Conservation (phyloP, 164 flowering plant genomes). For the Vitis labrusca region DNA sequence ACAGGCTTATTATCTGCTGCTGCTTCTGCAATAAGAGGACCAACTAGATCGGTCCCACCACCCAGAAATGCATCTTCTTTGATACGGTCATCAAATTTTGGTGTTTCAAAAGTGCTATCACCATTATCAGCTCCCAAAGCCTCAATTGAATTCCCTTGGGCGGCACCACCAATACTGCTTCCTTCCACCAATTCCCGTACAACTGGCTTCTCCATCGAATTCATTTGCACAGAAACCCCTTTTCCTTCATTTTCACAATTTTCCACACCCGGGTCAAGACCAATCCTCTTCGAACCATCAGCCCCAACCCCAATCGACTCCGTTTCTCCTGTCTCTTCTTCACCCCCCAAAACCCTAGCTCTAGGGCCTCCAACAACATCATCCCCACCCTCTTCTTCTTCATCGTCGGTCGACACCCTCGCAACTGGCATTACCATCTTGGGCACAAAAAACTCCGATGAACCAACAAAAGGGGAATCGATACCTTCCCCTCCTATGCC, state of each 20-base stretch:
- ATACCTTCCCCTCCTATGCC: constrained; percentile 8
- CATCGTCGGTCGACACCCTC: constrained; percentile 30
- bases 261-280: not conserved
- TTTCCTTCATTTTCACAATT: constrained; percentile 1
- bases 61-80: constrained; percentile 9
- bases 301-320: constrained; percentile 4
- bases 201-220: not conserved
- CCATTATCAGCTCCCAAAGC: constrained; percentile 1
- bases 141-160: constrained; percentile 7
- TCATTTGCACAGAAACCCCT: not conserved
- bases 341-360: constrained; percentile 21
- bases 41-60: constrained; percentile 5
- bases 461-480: constrained; percentile 15
- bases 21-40: not conserved
- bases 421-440: constrained; percentile 29
- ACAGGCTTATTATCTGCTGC: not conserved
- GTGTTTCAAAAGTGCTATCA: constrained; percentile 9
- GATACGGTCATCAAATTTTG: not conserved
- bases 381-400: constrained; percentile 20
- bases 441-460: constrained; percentile 9
- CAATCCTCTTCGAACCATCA: constrained; percentile 10
- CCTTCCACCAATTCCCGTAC: constrained; percentile 3
- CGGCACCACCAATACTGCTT: constrained; percentile 1
- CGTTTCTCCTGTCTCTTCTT: constrained; percentile 22
- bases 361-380: constrained; percentile 9